Base-by-base conservation (phyloP, 441 rosid species). In the Arabidopsis hybrid region DNA sequence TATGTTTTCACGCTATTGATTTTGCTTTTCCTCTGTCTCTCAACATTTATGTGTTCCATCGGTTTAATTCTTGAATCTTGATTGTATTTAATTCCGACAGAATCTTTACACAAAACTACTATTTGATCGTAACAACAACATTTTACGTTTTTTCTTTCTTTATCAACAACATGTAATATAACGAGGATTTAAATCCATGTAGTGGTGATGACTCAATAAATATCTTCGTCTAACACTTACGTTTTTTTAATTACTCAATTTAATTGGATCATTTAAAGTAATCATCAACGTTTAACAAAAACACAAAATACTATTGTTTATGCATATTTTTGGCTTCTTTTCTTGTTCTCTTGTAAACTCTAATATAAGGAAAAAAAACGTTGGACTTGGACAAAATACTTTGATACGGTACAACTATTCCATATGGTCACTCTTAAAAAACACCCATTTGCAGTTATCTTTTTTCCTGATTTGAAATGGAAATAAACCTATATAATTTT, bases 361-460 rank as follows among this genome's bases (percentile, higher is more conserved):
- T 56, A 56, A 57, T 11, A 65, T 49, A 73, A 65, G 67, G 60
- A 73, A 65, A 73, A 65, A 14, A 57, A 73, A 65, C 56, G 42
- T n/a, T n/a, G n/a, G n/a, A n/a, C n/a, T 36, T 56, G 32, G 40
- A 29, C 40, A 51, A 21, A 21, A 67, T 52, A 16, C 34, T 67
- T 40, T 34, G 73, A 60, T 57, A 42, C 52, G 73, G 73, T 51
- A 53, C 78, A 45, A 12, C 43, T 67, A 60, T 50, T 59, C 72
- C 67, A 67, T 59, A 66, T 49, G 43, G 67, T 39, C 51, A 13
- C 67, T 74, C 38, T 38, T 35, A 2, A 58, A 16, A 39, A 50
- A 31, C 11, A 8, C 34, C 8, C 67, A 16, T 50, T 74, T 67
- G 60, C 29, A 59, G 13, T 51, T 34, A 43, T 50, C 10, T 26